Evolutionary conservation across 768 basidiomycete species (phyloP).

Genomic region (Suillus americanus): DNA sequence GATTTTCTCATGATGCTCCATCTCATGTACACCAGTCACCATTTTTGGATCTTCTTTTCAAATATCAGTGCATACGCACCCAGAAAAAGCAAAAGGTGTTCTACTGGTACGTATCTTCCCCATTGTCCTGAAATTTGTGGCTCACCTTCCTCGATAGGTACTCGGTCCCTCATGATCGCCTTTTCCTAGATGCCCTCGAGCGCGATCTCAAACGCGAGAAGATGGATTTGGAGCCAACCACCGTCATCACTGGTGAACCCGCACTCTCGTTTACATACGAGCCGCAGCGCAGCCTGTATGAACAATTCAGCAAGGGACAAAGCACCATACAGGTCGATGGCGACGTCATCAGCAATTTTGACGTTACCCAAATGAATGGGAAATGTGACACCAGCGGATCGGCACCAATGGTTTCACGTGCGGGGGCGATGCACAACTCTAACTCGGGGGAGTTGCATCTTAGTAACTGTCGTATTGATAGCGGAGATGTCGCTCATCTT

Average conservation of each 20-base stretch:
- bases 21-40: slow-evolving; percentile 58
- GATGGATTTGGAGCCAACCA: slow-evolving; percentile 85
- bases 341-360: slow-evolving; percentile 5
- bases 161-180: slow-evolving; percentile 94
- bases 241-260: slow-evolving; percentile 73
- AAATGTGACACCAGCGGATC: slow-evolving; percentile 14
- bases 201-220: slow-evolving; percentile 96
- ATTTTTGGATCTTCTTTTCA: slow-evolving; percentile 92
- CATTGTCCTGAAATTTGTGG: slow-evolving; percentile 7
- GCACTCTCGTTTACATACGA: slow-evolving; percentile 89
- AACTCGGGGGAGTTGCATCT: slow-evolving; percentile 20
- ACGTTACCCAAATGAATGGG: slow-evolving; percentile 11
- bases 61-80: slow-evolving; percentile 94
- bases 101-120: slow-evolving; percentile 62
- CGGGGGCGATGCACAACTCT: slow-evolving; percentile 11
- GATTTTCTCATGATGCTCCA: neutral
- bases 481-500: slow-evolving; percentile 14
- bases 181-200: slow-evolving; percentile 95
- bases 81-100: slow-evolving; percentile 99
- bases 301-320: slow-evolving; percentile 69
- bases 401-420: slow-evolving; percentile 8
- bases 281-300: slow-evolving; percentile 79
- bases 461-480: slow-evolving; percentile 22
- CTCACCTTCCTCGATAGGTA: slow-evolving; percentile 54
- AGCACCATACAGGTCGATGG: slow-evolving; percentile 28